Evolutionary conservation across 768 basidiomycete species (phyloP).

Genomic region (Mycena metata): DNA sequence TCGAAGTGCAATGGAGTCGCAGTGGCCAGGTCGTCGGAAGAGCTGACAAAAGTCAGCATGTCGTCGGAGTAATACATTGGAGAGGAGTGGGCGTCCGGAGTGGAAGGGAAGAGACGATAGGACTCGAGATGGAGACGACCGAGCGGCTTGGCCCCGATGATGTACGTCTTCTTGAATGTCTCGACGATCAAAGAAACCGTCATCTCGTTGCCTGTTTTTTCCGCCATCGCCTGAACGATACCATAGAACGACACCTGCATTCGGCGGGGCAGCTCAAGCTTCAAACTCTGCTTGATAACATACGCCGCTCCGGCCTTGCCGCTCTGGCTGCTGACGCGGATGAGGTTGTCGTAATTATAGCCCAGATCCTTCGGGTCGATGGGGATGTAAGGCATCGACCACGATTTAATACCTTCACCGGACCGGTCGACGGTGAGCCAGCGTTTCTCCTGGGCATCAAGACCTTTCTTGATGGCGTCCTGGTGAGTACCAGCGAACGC

Average conservation of each 20-base stretch:
- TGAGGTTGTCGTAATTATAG: conserved; percentile 88
- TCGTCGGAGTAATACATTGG: conserved; percentile 61
- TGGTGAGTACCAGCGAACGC: conserved; percentile 99
- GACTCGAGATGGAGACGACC: conserved; percentile 76
- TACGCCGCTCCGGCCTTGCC: conserved; percentile 90
- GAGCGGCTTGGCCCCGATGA: conserved; percentile 71
- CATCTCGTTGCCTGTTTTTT: conserved; percentile 85
- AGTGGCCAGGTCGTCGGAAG: conserved; percentile 24
- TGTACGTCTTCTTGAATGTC: conserved; percentile 76
- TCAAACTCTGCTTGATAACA: conserved; percentile 81
- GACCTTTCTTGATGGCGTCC: conserved; percentile 99
- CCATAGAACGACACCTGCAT: conserved; percentile 89
- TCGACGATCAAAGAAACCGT: conserved; percentile 80
- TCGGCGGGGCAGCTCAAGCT: conserved; percentile 82
- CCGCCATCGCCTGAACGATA: conserved; percentile 79
- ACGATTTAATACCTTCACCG: conserved; percentile 61
- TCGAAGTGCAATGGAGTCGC: conserved; percentile 62
- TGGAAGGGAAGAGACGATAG: conserved; percentile 66
- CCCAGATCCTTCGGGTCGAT: conserved; percentile 90
- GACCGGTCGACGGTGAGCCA: conserved; percentile 54
- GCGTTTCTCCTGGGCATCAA: conserved; percentile 81
- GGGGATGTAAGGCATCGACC: conserved; percentile 88
- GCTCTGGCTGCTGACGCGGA: conserved; percentile 89
- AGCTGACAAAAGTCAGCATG: conserved; percentile 49
- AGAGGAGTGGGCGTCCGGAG: conserved; percentile 54